Evolutionary conservation across 148 eudicot genomes (phyloP), one percentile per base, ranked within the genome.

Genomic region (Amaranthus cruentus): DNA sequence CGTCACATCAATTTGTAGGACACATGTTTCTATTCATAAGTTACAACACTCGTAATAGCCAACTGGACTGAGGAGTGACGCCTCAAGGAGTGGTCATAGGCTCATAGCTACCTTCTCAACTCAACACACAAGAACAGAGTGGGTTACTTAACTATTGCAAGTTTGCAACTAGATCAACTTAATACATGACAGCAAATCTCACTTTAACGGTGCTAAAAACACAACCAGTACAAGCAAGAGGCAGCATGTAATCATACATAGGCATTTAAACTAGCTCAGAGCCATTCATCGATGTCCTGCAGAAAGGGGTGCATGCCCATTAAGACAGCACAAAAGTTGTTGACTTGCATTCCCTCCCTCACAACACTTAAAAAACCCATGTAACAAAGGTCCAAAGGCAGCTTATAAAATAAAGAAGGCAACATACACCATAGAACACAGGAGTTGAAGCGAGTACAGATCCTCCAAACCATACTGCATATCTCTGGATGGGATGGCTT

Each of bases 381-480:
- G 48, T 74, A 44, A 54, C 48, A 58, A 46, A 18, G n/a, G 9
- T 44, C 47, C 10, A 53, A 69, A 68, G 13, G 66, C 60, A 72
- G 59, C 76, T 13, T 47, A 28, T 47, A 44, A 53, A 62, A 51
- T 43, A 4, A 70, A 59, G 62, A 71, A 57, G 69, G 46, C 55
- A 76, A 82, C 85, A 54, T 88, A 95, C 97, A 63, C 88, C 72
- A 81, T 77, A 95, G 77, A 90, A 95, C 77, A 91, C 99, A 5
- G 92, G 97, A 59, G 97, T 95, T 46, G 99, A 95, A 80, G 94
- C 97, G 77, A 95, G 94, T 21, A 95, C 97, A 44, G 99, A 95
- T 73, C 99, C 99, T 64, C 99, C 99, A 76, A 95, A 95, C 99
- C 99, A 95, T 77, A 91, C 99, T 49, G 99, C 99, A 83, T 88